Base-by-base conservation (phyloP, 2,329 filamentous ascomycete species). In the Epichloe bromicola region DNA sequence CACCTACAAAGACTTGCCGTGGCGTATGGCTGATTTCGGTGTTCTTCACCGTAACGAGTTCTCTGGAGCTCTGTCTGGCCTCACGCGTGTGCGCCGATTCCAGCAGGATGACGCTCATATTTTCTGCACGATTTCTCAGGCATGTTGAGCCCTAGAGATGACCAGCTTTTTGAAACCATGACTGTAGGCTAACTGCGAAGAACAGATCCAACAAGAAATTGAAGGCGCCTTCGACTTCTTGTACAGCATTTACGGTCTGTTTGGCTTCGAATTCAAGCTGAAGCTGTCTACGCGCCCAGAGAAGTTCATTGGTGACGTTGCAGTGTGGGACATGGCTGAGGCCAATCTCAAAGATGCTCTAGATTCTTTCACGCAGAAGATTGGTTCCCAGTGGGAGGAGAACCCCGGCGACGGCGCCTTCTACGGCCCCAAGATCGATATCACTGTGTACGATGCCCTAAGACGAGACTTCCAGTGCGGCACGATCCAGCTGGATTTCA, bases 371-470 rank as follows among this genome's bases (percentile, higher is more conserved):
- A 76, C 80, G 51, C 70, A 69, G 19, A 66, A 68, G 51, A 67
- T 68, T 37, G 79, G 83, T 54, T 76, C 82, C 36, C 74, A 82
- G 56, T 98, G 93, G 93, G 85, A 88, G 66, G 74, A 95, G 48
- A 95, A 97, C 69, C 85, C 88, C 54, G 93, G 91, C 52, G 93
- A 98, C 61, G 93, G 93, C 64, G 93, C 93, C 49, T 98, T 97
- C 72, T 98, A 98, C 67, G 93, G 93, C 2, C 93, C 93, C 48
- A 98, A 98, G 79, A 95, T 97, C 60, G 93, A 98, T 61, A 93
- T 98, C 63, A 94, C 88, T 55, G 90, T 98, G 62, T 84, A 83
- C 48, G 91, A 96, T 68, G 88, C 88, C 44, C 74, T 96, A 58
- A 82, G 82, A 68, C 80, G 90, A 65, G 87, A 68, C 50, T 64